These are phyloP conservation scores for Podaxis sp. DNA, from an alignment of 768 basidiomycete species.

Conservation along the genomic window DNA sequence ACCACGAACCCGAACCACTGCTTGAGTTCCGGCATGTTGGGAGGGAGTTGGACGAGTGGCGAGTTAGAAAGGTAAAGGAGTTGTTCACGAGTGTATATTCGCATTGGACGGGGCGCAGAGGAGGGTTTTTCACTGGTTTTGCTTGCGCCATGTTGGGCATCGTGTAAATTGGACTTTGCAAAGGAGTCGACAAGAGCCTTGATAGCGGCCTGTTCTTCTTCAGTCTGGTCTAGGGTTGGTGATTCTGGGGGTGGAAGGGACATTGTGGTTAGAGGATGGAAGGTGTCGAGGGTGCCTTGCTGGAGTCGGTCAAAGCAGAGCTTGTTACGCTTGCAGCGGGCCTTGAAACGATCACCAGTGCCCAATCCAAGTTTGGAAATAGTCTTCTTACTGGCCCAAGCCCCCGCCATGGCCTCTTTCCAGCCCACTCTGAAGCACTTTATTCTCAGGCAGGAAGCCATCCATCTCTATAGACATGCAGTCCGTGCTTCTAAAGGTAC, in stretches of 20 bases:
- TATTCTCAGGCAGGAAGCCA: constrained; percentile 60
- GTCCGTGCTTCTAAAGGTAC: constrained; percentile 69
- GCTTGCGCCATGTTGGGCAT: not conserved
- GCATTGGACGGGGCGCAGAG: constrained; percentile 42
- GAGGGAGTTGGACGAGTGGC: constrained; percentile 69
- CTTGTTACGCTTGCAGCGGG: constrained; percentile 30
- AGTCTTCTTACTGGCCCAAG: constrained; percentile 14
- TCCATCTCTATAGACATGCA: constrained; percentile 65
- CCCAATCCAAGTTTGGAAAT: constrained; percentile 18
- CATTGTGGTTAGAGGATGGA: constrained; percentile 21
- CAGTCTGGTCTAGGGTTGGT: constrained; percentile 15
- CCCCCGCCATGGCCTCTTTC: constrained; percentile 22
- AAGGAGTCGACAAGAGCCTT: constrained; percentile 23
- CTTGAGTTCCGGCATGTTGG: constrained; percentile 78
- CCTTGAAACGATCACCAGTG: constrained; percentile 39
- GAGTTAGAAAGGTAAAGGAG: constrained; percentile 70
- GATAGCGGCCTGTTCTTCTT: constrained; percentile 16
- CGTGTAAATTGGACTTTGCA: constrained; percentile 16
- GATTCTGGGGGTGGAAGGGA: constrained; percentile 20
- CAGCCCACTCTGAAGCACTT: constrained; percentile 69
- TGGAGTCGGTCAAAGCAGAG: constrained; percentile 21
- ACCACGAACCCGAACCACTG: constrained; percentile 85
- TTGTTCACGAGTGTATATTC: constrained; percentile 70
- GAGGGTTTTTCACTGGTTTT: constrained; percentile 5
- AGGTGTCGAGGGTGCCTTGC: constrained; percentile 18